Evolutionary conservation across 2,329 filamentous ascomycete genomes (phyloP).

Genomic region (Aspergillus tanneri): DNA sequence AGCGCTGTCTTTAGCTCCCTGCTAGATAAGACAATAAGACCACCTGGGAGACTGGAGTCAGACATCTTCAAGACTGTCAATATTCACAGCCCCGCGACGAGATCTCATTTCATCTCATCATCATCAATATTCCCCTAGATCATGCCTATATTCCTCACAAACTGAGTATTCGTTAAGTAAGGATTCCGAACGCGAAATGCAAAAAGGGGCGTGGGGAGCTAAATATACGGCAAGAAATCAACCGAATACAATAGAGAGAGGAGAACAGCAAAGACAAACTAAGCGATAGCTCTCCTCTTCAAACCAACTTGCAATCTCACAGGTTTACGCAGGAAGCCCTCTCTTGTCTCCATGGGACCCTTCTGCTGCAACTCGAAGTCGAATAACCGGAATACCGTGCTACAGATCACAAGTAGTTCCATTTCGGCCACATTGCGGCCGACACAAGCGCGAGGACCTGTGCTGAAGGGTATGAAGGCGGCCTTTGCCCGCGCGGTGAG

Average conservation of each 20-base stretch:
- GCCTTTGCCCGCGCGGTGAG: constrained; percentile 67
- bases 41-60: no score
- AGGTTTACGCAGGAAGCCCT: constrained; percentile 81
- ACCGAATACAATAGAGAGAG: neutral
- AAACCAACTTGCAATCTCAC: constrained; percentile 63
- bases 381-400: constrained; percentile 62
- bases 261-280: constrained; percentile 30
- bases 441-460: constrained; percentile 68
- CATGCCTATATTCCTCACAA: no score
- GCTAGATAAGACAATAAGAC: no score
- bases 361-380: constrained; percentile 61
- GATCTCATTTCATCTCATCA: no score
- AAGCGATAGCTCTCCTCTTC: constrained; percentile 27
- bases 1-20: no score
- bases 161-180: no score
- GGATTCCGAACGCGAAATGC: no score
- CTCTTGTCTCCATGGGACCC: constrained; percentile 68
- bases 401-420: constrained; percentile 77
- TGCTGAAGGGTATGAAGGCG: constrained; percentile 73
- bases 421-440: constrained; percentile 86
- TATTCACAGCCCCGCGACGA: no score
- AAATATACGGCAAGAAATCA: neutral
- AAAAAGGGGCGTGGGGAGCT: neutral
- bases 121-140: no score
- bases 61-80: no score